Evolutionary conservation across 2,329 filamentous ascomycete species (phyloP).

Genomic region (Colletotrichum eremochloae): DNA sequence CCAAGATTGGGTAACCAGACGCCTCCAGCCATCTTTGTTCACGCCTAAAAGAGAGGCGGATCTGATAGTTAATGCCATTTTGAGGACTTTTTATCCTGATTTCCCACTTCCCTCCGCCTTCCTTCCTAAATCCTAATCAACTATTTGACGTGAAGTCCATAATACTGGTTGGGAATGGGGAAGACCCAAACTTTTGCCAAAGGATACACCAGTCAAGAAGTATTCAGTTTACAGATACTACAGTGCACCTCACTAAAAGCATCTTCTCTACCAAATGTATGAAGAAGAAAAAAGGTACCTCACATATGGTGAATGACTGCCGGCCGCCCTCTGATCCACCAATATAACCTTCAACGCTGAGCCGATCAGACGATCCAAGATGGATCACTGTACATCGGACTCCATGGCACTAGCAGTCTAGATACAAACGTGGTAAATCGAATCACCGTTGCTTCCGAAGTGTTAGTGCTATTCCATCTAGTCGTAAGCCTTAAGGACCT

Average conservation of each 20-base stretch:
- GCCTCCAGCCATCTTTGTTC: too few species aligned
- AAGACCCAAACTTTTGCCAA: accelerated
- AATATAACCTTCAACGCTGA: neutral
- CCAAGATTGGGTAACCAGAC: too few species aligned
- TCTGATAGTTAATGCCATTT: too few species aligned
- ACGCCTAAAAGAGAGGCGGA: neutral
- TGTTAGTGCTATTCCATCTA: neutral
- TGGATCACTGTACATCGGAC: neutral
- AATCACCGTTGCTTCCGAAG: neutral
- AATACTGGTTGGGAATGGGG: too few species aligned
- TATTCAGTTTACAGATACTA: neutral
- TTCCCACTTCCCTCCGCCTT: too few species aligned
- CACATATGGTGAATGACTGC: neutral
- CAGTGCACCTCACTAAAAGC: accelerated
- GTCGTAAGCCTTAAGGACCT: neutral
- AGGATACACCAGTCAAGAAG: neutral
- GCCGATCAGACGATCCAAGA: neutral
- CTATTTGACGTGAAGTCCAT: accelerated
- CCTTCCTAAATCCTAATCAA: neutral
- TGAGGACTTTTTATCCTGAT: too few species aligned
- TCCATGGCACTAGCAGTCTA: neutral
- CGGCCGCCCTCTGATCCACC: too few species aligned
- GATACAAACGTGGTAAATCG: too few species aligned
- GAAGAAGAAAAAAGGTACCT: too few species aligned
- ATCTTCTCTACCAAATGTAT: neutral